A percentile compares a stretch with the other conserved stretches of the same genome.
Evolutionary conservation across 2,329 filamentous ascomycete genomes (phyloP).

Genomic region (Mycosphaerella sp.): DNA sequence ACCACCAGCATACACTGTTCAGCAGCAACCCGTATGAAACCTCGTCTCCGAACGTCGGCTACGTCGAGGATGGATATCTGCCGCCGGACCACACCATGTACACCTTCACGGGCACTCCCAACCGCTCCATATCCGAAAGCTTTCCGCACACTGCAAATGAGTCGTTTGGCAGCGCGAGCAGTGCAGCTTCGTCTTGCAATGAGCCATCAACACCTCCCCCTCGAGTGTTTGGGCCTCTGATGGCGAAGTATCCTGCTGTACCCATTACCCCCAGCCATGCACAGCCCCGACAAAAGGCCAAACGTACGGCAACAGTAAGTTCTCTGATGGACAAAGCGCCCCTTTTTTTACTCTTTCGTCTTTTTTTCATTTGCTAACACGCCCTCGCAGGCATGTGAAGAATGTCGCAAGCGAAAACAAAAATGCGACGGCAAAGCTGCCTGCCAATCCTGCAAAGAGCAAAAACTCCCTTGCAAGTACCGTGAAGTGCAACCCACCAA

Average conservation of each 20-base stretch:
- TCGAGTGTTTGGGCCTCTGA: slow-evolving; percentile 5
- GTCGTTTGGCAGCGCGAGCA: slow-evolving; percentile 18
- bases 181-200: slow-evolving; percentile 19
- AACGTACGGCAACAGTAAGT: slow-evolving; percentile 23
- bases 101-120: slow-evolving; percentile 9
- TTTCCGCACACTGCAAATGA: slow-evolving; percentile 13
- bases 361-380: not conserved
- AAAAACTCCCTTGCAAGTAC: slow-evolving; percentile 24
- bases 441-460: slow-evolving; percentile 24
- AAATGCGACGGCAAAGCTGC: slow-evolving; percentile 22
- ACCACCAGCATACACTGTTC: slow-evolving; percentile 17
- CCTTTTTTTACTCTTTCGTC: not conserved
- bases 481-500: slow-evolving; percentile 22
- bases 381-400: slow-evolving; percentile 20
- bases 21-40: slow-evolving; percentile 19
- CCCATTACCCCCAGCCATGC: slow-evolving; percentile 21
- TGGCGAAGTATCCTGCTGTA: slow-evolving; percentile 20
- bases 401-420: slow-evolving; percentile 23
- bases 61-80: slow-evolving; percentile 19
- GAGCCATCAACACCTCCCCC: slow-evolving; percentile 19
- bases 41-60: slow-evolving; percentile 12
- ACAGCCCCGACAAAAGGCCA: slow-evolving; percentile 23
- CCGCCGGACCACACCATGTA: slow-evolving; percentile 17
- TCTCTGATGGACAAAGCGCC: not conserved
- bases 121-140: slow-evolving; percentile 18